phyloP scores from a whole-genome alignment of 495 filamentous ascomycete genomes.

The Thozetella sp. region DNA sequence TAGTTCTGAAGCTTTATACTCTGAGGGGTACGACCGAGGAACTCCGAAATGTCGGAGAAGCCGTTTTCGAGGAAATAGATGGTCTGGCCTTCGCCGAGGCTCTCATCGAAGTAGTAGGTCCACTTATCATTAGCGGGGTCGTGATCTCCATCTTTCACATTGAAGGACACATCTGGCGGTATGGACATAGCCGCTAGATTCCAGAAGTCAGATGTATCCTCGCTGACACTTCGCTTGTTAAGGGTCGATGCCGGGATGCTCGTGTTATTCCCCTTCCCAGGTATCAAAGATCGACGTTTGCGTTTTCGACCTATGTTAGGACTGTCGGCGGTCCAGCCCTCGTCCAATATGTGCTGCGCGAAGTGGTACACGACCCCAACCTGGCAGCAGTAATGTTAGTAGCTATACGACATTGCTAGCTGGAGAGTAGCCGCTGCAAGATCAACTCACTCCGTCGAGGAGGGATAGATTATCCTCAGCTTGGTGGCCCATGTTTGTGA shows the following conservation, averaged over 20 bases:
- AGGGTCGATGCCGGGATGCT: neutral
- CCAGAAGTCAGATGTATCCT: neutral
- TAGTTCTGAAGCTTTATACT: neutral
- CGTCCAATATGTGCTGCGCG: neutral
- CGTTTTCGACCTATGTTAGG: neutral
- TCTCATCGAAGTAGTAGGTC: neutral
- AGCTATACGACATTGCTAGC: neutral
- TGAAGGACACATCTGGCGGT: neutral
- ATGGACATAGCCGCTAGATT: neutral
- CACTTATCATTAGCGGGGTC: neutral
- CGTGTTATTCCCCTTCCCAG: neutral
- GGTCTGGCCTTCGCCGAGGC: neutral
- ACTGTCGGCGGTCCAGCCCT: neutral
- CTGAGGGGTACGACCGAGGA: neutral
- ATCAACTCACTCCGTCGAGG: neutral
- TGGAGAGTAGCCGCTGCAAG: neutral
- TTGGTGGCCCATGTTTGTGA: slow-evolving; percentile 2
- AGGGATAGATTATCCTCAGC: neutral
- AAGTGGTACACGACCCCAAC: neutral
- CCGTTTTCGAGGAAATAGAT: neutral
- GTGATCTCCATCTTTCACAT: neutral
- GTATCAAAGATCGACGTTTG: neutral
- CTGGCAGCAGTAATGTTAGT: neutral
- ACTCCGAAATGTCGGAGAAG: neutral
- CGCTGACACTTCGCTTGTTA: neutral